Base-by-base conservation (phyloP, 352 stramenopile genomes). In the Aphanomyces stellatus region DNA sequence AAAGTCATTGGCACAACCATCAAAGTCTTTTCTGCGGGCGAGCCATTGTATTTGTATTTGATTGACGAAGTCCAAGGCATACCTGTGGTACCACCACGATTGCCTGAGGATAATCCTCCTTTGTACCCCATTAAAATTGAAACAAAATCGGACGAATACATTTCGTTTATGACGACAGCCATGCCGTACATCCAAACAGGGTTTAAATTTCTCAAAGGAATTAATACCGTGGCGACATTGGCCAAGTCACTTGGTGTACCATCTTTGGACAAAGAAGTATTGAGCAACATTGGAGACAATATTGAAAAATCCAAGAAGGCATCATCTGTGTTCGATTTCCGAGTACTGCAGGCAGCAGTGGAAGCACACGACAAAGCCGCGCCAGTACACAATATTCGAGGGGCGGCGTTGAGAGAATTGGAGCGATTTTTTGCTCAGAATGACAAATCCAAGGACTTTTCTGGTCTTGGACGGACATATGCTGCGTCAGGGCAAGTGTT, bases 151-250 rank as follows among this genome's bases (percentile, higher is more conserved):
- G 31, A 41, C 51, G 51, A 60, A 15, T 60, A 60, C 30, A 19
- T 46, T 15, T 24, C 51, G 17, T 60, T 60, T 24, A 35, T 60
- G 5, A 31, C 19, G 2, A 37, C 15, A 15, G 28, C 28, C 27
- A 42, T 60, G 51, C 51, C 51, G 15, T 43, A 41, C 25, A 60
- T 60, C n/a, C 51, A 60, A 60, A 35, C 25, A 22, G 31, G 51
- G 13, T 60, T 60, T 24, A 43, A 31, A 17, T 31, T 60, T 5
- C 30, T 60, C 10, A 24, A 41, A 8, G 51, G 51, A 11, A 31
- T 60, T 22, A 35, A 60, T 31, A 60, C 28, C 28, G 33, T 60
- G 15, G 30, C 51, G 7, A 24, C 5, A 5, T n/a, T 60, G 25
- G 25, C 33, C 30, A 35, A 35, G 4, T 10, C 33, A 8, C 30